Base-by-base conservation (phyloP, 805 yeast genomes). In the Kluyveromyces lactis region DNA sequence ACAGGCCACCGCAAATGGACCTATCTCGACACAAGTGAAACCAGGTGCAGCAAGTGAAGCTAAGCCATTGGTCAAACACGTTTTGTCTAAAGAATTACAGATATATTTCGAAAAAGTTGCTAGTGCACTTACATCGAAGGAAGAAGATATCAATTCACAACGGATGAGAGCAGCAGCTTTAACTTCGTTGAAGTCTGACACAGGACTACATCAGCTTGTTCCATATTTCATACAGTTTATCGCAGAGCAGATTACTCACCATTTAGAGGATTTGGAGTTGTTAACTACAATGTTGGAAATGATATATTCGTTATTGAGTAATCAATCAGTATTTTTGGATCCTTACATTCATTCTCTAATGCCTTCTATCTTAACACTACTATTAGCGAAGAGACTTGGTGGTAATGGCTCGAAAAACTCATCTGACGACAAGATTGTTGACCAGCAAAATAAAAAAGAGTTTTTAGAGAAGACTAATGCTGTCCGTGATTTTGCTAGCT, bases 181-280 rank as follows among this genome's bases (percentile, higher is more conserved):
- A 40, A 79, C 81, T 21, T 84, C 95, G 7, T 67, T 92, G 43
- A 77, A 84, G 43, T 79, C 84, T 23, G 99, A 92, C 57, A 95
- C 97, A 2, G 99, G 99, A 26, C 66, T 92, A 42, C 98, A 92
- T 66, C 99, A 92, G 62, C 65, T 92, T 36, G 92, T 94, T 4
- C 99, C 99, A 2, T 92, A 92, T 58, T 85, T 92, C 52, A 89
- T 92, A 37, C 97, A 92, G 56, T 89, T 92, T 55, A 86, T 87
- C 26, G 95, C 96, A 5, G 99, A 92, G 56, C 95, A 94, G 50
- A 78, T 92, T 41, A 86, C 97, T 0, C 81, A 86, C 55, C 90
- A 86, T 53, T 69, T 90, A 50, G 76, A 83, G 50, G 81, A 82
- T 53, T 67, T 84, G 33, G 74, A 73, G 3, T 61, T 85, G 15